Evolutionary conservation across 23 red algal species (phyloP).

Genomic region (Gracilaria gracilis): DNA sequence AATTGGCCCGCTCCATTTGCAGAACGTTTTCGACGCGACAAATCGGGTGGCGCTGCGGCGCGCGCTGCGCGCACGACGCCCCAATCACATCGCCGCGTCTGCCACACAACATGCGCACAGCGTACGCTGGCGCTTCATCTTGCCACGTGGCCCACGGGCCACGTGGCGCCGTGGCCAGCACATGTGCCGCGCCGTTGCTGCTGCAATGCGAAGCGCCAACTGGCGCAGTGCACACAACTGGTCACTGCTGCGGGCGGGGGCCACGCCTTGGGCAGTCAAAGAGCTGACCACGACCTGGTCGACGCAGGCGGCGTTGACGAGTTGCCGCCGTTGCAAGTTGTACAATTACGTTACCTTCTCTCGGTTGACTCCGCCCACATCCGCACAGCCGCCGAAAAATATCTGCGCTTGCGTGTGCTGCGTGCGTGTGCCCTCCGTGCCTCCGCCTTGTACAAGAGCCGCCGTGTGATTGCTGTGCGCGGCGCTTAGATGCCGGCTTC

Average conservation of each 20-base stretch:
- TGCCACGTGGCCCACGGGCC: background rate
- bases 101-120: background rate
- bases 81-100: background rate
- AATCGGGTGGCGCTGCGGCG: background rate
- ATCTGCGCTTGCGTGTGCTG: background rate
- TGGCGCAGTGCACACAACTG: too few species aligned
- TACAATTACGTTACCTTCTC: background rate
- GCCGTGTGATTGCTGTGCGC: background rate
- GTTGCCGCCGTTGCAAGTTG: too few species aligned
- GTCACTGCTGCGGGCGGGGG: too few species aligned
- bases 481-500: background rate
- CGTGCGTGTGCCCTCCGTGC: background rate
- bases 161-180: background rate
- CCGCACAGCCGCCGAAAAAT: background rate
- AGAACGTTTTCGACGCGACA: background rate
- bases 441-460: too few species aligned
- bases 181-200: too few species aligned
- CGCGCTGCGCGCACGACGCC: background rate
- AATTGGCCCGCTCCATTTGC: background rate
- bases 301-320: too few species aligned
- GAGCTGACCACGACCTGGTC: too few species aligned
- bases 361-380: background rate
- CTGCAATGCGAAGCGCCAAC: background rate
- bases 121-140: background rate
- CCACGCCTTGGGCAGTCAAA: too few species aligned